These are phyloP conservation scores for Pycnococcus provasolii DNA, from an alignment of 139 green algal species.

Conservation along the genomic window DNA sequence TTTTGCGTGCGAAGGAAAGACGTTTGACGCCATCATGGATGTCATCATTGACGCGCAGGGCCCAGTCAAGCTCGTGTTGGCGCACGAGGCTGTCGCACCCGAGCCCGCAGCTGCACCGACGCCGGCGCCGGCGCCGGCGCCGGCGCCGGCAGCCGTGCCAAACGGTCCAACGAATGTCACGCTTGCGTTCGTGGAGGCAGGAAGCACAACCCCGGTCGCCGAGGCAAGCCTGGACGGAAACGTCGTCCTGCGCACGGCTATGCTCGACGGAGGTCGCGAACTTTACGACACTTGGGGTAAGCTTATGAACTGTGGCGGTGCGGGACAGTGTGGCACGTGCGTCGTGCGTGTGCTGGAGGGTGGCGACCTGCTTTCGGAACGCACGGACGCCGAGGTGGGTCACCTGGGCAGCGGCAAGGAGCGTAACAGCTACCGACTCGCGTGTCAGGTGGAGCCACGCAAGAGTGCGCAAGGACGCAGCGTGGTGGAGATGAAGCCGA, in stretches of 20 bases:
- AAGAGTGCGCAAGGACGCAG: background rate
- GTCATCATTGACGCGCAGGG: no score
- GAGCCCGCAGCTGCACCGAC: no score
- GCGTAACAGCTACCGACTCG: background rate
- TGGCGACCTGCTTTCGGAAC: background rate
- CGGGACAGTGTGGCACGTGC: conserved; percentile 8
- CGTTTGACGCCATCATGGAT: no score
- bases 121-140: no score
- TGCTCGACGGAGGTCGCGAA: background rate
- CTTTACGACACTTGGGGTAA: background rate
- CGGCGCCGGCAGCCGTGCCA: no score
- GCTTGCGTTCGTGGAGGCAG: no score
- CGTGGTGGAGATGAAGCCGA: background rate
- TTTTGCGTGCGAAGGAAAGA: no score
- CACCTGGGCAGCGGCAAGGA: background rate
- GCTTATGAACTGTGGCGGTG: conserved; percentile 6
- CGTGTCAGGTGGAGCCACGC: background rate
- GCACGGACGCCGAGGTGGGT: background rate
- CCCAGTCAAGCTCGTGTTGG: no score
- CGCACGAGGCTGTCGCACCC: no score
- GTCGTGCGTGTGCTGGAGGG: background rate
- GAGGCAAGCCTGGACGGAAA: background rate
- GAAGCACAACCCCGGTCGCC: background rate
- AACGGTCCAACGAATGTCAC: no score
- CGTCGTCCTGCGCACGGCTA: background rate